Percentiles rank a stretch among this genome's conserved stretches.
Evolutionary conservation across 2,329 filamentous ascomycete species (phyloP).

Genomic region (Diaporthe eres): DNA sequence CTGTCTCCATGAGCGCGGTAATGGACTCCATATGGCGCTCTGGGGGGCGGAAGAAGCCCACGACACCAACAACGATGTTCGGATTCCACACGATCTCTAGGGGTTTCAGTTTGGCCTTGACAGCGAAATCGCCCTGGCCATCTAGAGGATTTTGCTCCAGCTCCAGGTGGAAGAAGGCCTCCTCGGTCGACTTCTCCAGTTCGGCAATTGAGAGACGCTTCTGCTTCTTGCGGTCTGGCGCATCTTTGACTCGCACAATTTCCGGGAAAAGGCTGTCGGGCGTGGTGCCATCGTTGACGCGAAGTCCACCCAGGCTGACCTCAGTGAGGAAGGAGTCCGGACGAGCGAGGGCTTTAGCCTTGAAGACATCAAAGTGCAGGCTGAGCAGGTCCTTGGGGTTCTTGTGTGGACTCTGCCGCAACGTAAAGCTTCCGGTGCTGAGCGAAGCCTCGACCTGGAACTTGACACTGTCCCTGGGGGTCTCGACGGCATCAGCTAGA

Average conservation of each 20-base stretch:
- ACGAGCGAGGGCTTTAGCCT: slow-evolving; percentile 88
- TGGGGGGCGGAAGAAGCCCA: slow-evolving; percentile 95
- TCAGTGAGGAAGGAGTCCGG: slow-evolving; percentile 93
- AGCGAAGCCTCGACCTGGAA: slow-evolving; percentile 92
- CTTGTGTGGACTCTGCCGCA: slow-evolving; percentile 88
- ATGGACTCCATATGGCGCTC: slow-evolving; percentile 99
- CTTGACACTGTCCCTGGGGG: slow-evolving; percentile 92
- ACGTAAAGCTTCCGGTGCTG: slow-evolving; percentile 95
- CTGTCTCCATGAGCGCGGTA: slow-evolving; percentile 92
- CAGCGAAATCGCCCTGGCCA: slow-evolving; percentile 88
- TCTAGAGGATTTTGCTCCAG: slow-evolving; percentile 97
- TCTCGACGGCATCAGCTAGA: slow-evolving; percentile 87
- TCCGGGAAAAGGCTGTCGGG: slow-evolving; percentile 92
- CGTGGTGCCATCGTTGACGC: slow-evolving; percentile 96
- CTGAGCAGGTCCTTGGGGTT: slow-evolving; percentile 85
- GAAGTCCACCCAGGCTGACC: slow-evolving; percentile 90
- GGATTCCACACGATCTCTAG: slow-evolving; percentile 99
- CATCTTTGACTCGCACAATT: slow-evolving; percentile 95
- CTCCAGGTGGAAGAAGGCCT: slow-evolving; percentile 92
- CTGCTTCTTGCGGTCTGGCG: slow-evolving; percentile 65
- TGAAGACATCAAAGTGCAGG: slow-evolving; percentile 94
- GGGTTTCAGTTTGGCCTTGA: slow-evolving; percentile 92
- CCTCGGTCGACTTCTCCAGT: slow-evolving; percentile 63
- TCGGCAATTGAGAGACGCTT: slow-evolving; percentile 68
- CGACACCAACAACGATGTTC: slow-evolving; percentile 89